These are phyloP conservation scores for Volvox reticuliferus DNA, from an alignment of 139 green algal species.

Conservation along the genomic window DNA sequence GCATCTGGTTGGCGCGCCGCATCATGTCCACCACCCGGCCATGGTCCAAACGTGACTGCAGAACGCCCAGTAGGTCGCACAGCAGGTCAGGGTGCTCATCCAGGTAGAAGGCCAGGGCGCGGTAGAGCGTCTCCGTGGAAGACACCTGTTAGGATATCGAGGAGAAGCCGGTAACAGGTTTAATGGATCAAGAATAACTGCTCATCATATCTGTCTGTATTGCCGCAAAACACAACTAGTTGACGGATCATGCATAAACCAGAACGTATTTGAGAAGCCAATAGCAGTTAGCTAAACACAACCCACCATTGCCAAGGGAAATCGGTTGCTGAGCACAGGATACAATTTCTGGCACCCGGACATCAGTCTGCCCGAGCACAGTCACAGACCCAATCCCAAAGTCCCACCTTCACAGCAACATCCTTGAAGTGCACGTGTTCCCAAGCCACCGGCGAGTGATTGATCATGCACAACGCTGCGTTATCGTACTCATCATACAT, in stretches of 20 bases:
- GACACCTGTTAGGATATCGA: constrained; percentile 8
- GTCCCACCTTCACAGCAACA: constrained; percentile 89
- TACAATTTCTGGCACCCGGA: too few species aligned
- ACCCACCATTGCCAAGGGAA: too few species aligned
- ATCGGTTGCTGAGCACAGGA: too few species aligned
- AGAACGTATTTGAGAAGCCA: too few species aligned
- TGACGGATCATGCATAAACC: too few species aligned
- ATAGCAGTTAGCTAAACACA: too few species aligned
- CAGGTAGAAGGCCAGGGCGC: constrained; percentile 96
- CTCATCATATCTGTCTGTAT: too few species aligned
- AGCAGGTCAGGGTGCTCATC: constrained; percentile 97
- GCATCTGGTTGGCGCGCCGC: constrained; percentile 86
- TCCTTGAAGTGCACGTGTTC: constrained; percentile 99
- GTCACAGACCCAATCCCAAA: neutral
- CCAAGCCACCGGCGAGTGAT: constrained; percentile 94
- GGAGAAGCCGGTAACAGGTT: too few species aligned
- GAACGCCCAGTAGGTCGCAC: constrained; percentile 92
- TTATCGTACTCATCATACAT: constrained; percentile 99
- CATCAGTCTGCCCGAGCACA: too few species aligned
- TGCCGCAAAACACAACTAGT: too few species aligned
- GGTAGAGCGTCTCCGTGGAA: constrained; percentile 93
- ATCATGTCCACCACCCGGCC: constrained; percentile 94
- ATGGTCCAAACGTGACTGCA: constrained; percentile 95
- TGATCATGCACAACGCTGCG: constrained; percentile 90
- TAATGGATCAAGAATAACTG: too few species aligned